Evolutionary conservation across 2,329 filamentous ascomycete genomes (phyloP), one percentile per base, ranked within the genome.

Genomic region (Fusarium subtropicale): DNA sequence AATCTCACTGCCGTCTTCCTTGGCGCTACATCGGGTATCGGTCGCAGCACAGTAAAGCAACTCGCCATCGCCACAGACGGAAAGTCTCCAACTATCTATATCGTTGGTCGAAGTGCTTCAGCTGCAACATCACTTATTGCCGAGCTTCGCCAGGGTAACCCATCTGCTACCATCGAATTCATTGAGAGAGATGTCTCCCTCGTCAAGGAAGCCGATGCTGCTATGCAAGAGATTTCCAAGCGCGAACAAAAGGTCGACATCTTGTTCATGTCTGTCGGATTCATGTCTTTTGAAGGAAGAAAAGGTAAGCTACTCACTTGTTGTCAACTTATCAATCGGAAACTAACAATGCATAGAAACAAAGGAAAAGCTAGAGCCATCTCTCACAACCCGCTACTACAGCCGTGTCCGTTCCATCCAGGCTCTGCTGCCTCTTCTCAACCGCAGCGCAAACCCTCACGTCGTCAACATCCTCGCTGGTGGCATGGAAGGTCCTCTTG

Each of bases 401-500:
- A 81, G 84, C 10, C 87, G 88, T 28, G 81, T 85, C 60, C 85
- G 86, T 44, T 86, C 89, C 71, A 81, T 86, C 16, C 65, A 82
- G 44, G 86, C 87, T 50, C 82, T 91, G 2, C 82, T 89, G 4
- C 88, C 88, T 0, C 80, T 85, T 0, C 81, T 91, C 1, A 53
- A 65, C 26, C 47, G 9, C 76, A 79, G 20, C 69, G 69, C 57
- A 12, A 80, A 84, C 3, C 75, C 81, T 0, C 84, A 87, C 3
- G 83, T 87, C 7, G 77, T 85, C 39, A 83, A 77, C 28, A 79
- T 89, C 6, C 77, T 87, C 0, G 84, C 81, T 0, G 84, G 79
- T 3, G 83, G 85, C 2, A 76, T 79, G n/a, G 86, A 88, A 76
- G 81, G 80, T 1, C 64, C 78, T 2, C 75, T 88, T 3, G 73